phyloP scores from a whole-genome alignment of 2,329 filamentous ascomycete genomes.

The Anthostomella pinea region DNA sequence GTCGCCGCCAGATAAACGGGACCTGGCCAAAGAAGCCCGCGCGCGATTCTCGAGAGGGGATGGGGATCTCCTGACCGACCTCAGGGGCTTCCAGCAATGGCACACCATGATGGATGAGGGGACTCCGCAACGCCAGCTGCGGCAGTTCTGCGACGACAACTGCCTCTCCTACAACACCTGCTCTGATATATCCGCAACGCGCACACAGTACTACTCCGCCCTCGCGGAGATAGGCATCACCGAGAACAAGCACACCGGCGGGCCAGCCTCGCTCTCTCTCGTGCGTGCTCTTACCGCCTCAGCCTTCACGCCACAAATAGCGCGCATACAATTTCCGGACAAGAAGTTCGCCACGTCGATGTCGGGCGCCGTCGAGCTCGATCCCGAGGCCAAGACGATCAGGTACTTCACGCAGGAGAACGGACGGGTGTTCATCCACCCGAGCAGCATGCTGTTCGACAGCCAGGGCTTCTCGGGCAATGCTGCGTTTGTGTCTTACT shows the following conservation, averaged over 20 bases:
- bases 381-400: conserved; percentile 88
- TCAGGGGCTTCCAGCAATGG: conserved; percentile 83
- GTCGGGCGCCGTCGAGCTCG: conserved; percentile 85
- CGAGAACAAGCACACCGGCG: conserved; percentile 24
- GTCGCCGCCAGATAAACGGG: conserved; percentile 76
- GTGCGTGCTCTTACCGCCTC: conserved; percentile 70
- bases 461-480: conserved; percentile 73
- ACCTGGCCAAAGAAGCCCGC: conserved; percentile 75
- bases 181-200: conserved; percentile 82
- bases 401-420: conserved; percentile 88
- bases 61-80: conserved; percentile 85
- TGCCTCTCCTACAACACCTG: conserved; percentile 83
- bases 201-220: conserved; percentile 80
- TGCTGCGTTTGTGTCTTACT: conserved; percentile 81
- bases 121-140: conserved; percentile 59
- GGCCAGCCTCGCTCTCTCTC: conserved; percentile 42
- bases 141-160: conserved; percentile 78
- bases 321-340: conserved; percentile 88
- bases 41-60: conserved; percentile 71
- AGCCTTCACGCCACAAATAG: conserved; percentile 80
- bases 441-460: conserved; percentile 81
- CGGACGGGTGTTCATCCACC: conserved; percentile 89
- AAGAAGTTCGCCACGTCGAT: conserved; percentile 90
- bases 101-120: conserved; percentile 60
- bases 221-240: conserved; percentile 80